These are phyloP conservation scores for Pyrenula aspistea DNA, from an alignment of 495 filamentous ascomycete genomes.

Conservation along the genomic window DNA sequence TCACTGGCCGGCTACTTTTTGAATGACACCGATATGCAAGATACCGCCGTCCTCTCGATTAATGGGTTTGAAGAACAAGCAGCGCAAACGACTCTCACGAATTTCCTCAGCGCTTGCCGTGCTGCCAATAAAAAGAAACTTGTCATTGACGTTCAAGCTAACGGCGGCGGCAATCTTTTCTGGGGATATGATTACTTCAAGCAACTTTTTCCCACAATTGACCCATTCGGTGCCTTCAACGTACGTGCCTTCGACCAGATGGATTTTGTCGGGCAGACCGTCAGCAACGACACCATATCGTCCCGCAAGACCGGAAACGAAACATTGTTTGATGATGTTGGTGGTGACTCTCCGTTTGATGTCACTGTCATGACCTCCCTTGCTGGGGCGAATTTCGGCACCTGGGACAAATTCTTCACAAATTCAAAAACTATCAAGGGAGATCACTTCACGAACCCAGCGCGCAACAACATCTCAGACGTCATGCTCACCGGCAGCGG, in stretches of 20 bases:
- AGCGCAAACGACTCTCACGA: neutral
- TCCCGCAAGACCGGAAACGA: neutral
- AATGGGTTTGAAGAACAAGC: neutral
- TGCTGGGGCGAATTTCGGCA: neutral
- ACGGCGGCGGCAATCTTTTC: conserved; percentile 36
- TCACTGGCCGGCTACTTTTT: neutral
- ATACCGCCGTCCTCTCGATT: neutral
- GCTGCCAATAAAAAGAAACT: conserved; percentile 28
- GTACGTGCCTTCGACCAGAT: neutral
- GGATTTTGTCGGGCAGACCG: neutral
- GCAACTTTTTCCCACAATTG: neutral
- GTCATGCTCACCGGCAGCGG: conserved; percentile 21
- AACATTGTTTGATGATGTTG: neutral
- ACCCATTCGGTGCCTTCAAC: neutral
- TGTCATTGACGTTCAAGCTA: conserved; percentile 43
- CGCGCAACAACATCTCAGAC: conserved; percentile 39
- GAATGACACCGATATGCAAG: neutral
- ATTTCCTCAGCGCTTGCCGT: neutral
- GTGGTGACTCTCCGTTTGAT: neutral
- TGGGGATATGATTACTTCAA: conserved; percentile 6
- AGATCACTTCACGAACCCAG: conserved; percentile 31
- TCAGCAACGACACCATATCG: neutral
- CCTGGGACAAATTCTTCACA: conserved; percentile 19
- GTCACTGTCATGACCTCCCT: neutral
- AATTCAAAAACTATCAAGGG: conserved; percentile 34